phyloP scores from a whole-genome alignment of 1,284 basidiomycete species.

The Irpex sp. region DNA sequence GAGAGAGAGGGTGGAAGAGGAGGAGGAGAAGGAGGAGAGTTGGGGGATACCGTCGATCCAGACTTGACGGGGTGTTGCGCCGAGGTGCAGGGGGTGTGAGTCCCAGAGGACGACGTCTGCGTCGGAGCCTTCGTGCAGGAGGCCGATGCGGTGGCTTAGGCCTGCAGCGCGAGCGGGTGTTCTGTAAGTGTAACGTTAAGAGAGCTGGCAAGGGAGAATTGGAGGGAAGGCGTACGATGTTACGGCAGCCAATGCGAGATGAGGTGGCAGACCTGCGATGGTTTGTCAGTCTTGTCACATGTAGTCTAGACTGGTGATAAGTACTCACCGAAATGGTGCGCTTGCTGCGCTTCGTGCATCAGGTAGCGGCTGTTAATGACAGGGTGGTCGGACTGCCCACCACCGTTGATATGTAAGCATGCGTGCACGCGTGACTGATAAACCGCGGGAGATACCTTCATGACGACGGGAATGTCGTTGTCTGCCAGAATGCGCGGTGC shows the following conservation, averaged over 20 bases:
- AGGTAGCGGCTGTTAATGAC: constrained; percentile 75
- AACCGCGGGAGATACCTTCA: constrained; percentile 49
- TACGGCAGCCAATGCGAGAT: constrained; percentile 66
- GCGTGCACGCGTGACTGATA: neutral
- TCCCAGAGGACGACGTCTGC: constrained; percentile 68
- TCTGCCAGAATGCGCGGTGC: constrained; percentile 77
- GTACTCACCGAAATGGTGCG: constrained; percentile 61
- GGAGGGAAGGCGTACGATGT: constrained; percentile 38
- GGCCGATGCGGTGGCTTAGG: constrained; percentile 77
- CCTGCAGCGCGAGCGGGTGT: constrained; percentile 77
- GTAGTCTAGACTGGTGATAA: neutral
- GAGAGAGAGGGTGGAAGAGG: too few relatives aligned
- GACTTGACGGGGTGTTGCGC: constrained; percentile 67
- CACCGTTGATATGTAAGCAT: neutral
- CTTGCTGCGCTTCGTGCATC: constrained; percentile 83
- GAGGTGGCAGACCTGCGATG: constrained; percentile 37
- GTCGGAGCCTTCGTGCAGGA: constrained; percentile 55
- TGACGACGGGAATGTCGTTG: constrained; percentile 67
- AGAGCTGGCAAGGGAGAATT: neutral
- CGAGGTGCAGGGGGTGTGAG: constrained; percentile 74
- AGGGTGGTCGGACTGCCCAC: constrained; percentile 60
- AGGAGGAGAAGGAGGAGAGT: constrained; percentile 29
- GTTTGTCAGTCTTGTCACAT: neutral
- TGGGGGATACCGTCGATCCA: constrained; percentile 70
- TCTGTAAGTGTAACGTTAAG: neutral